Evolutionary conservation across 768 basidiomycete species (phyloP), one percentile per base, ranked within the genome.

Genomic region (Russula ochroleuca): DNA sequence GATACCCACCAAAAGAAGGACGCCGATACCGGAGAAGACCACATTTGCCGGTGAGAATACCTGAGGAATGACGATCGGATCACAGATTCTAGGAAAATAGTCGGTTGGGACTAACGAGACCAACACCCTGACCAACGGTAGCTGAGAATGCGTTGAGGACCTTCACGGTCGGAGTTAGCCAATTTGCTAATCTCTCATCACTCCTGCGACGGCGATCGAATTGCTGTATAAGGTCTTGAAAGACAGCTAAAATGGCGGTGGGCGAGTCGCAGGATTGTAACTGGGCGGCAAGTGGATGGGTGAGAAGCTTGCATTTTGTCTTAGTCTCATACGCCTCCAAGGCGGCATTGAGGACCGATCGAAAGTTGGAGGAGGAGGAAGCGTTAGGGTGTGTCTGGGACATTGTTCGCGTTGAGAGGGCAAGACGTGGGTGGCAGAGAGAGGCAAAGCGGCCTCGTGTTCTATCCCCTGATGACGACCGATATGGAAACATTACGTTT

Each of bases 1-100:
- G n/a, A 45, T 37, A 11, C 59, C 3, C 21, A 61, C 59, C 41
- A 21, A 21, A 21, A 61, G 59, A 15, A 61, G 59, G 7, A 47
- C 33, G 0, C 43, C 59, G 11, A 61, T 61, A 5, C 51, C 59
- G 0, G 41, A 33, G 35, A 61, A 43, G 40, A 61, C 43, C 0
- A 17, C 6, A 0, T 14, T n/a, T 14, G 59, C 33, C 5, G 51
- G 59, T 1, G 51, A 25, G 21, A 45, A 52, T 35, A 19, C 33
- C 59, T 61, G 3, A 15, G 35, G 4, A 33, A 28, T 17, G 2
- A 13, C n/a, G 4, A 17, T 50, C 25, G n/a, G 41, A 35, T 11
- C 13, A 10, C 15, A 33, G 21, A 19, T 35, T 7, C 5, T 11
- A 17, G 43, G n/a, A 13, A 28, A n/a, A 19, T n/a, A 3, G 10